Evolutionary conservation across 73 alveolate genomes (phyloP), one percentile per base, ranked within the genome.

Genomic region (Paramecium primaurelia): DNA sequence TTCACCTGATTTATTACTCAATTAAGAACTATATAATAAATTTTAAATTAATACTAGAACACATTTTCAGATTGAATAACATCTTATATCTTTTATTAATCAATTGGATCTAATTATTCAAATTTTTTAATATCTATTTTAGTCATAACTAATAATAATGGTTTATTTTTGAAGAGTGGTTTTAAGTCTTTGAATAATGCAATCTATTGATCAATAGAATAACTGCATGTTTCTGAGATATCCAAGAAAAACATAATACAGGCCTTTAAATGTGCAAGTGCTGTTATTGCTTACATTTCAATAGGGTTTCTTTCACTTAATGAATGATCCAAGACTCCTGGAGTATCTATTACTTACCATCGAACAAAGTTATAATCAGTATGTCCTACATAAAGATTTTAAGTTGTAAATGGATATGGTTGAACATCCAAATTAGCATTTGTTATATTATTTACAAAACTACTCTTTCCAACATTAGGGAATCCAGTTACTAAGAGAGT

Each of bases 211-310:
- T 95, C 97, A 83, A 95, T 95, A 11, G 99, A 59, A 59, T 45
- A 91, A 88, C 95, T 99, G 83, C 99, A 99, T 58, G 94, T 95
- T 95, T 98, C 99, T 64, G 99, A 97, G 59, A 98, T 97, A 92
- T 99, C 99, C 58, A 98, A 93, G 94, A 99, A 98, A 98, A 93
- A 99, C 90, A 99, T 97, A 71, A 99, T 95, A 83, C 99, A 96
- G 10, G 99, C 98, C 73, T 96, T 95, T 80, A 97, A 73, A 93
- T 99, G 99, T 16, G 99, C 99, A 59, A 99, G 95, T 8, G 99
- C 99, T 30, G 99, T 99, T 92, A 99, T 98, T 16, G 99, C 98
- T 93, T 98, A 98, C 99, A 99, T 99, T 97, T 99, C 99, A 54
- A 99, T 97, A 4, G 99, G 98, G 97, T 99, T 99, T 92, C 99